A percentile compares a stretch with the other conserved stretches of the same genome.
Evolutionary conservation across 2,329 filamentous ascomycete species (phyloP).

Genomic region (Parascedosporium putredinis): DNA sequence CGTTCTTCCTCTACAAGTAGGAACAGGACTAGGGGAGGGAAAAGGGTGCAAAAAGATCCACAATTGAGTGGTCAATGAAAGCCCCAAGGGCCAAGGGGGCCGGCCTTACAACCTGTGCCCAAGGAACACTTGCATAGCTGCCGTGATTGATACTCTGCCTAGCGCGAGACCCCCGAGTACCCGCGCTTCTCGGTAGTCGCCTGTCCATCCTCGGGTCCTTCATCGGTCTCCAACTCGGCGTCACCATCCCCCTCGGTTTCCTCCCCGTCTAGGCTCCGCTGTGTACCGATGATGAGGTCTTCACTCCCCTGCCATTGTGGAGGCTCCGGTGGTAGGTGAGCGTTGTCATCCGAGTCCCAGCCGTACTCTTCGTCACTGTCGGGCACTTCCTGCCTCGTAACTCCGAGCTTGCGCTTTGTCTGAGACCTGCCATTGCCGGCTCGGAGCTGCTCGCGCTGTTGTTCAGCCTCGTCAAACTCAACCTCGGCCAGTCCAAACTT

Average conservation of each 20-base stretch:
- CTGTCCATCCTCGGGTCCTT: not conserved
- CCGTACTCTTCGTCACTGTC: conserved; percentile 60
- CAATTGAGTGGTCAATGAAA: too few species aligned
- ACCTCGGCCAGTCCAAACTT: conserved; percentile 34
- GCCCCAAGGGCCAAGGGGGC: too few species aligned
- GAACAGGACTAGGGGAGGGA: too few species aligned
- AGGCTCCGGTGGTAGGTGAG: conserved; percentile 47
- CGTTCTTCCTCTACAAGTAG: too few species aligned
- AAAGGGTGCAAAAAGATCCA: too few species aligned
- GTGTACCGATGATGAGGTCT: conserved; percentile 45
- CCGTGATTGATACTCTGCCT: not conserved
- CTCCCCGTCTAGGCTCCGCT: conserved; percentile 26
- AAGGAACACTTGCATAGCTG: not conserved
- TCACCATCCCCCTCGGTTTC: conserved; percentile 14
- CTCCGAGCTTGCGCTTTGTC: conserved; percentile 53
- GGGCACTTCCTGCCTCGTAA: conserved; percentile 48
- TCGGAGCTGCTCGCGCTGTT: conserved; percentile 19
- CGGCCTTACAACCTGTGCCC: too few species aligned
- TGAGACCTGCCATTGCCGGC: conserved; percentile 24
- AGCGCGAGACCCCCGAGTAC: not conserved
- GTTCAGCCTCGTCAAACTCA: conserved; percentile 28
- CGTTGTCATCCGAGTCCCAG: conserved; percentile 59
- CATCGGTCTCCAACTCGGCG: conserved; percentile 12
- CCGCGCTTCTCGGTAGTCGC: not conserved
- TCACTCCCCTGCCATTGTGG: conserved; percentile 60